These are phyloP conservation scores for Yamadazyma nakazawae DNA, from an alignment of 805 yeast species.

Conservation along the genomic window DNA sequence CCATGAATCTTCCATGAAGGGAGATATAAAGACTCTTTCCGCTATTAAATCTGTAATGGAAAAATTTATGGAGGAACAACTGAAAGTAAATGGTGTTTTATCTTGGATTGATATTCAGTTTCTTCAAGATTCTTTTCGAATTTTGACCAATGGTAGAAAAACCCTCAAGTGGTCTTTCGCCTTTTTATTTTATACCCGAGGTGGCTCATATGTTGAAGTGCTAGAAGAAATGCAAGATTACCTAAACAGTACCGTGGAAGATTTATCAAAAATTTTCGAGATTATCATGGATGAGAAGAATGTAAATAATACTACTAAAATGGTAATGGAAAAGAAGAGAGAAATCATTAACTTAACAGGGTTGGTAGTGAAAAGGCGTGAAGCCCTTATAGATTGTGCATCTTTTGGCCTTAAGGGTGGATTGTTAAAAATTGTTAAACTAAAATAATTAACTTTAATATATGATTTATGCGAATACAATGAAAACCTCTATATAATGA, in stretches of 20 bases:
- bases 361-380: constrained; percentile 39
- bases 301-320: constrained; percentile 20
- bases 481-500: no score
- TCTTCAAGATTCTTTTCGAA: constrained; percentile 66
- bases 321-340: constrained; percentile 35
- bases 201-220: constrained; percentile 52
- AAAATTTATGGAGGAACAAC: constrained; percentile 51
- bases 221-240: constrained; percentile 71
- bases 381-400: constrained; percentile 43
- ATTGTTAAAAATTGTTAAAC: constrained; percentile 17
- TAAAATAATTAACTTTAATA: constrained; percentile 5
- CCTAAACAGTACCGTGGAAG: constrained; percentile 65
- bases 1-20: constrained; percentile 72
- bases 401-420: constrained; percentile 38
- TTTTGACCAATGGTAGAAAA: constrained; percentile 64
- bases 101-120: constrained; percentile 91
- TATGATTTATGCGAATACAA: neutral
- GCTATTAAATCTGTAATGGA: constrained; percentile 62
- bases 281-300: constrained; percentile 29
- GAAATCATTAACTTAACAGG: constrained; percentile 42
- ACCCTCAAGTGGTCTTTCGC: constrained; percentile 91
- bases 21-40: constrained; percentile 63
- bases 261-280: constrained; percentile 59
- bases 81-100: constrained; percentile 23
- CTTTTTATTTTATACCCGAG: constrained; percentile 62